phyloP scores from a whole-genome alignment of 805 yeast genomes.

The Metschnikowia corniflorae region DNA sequence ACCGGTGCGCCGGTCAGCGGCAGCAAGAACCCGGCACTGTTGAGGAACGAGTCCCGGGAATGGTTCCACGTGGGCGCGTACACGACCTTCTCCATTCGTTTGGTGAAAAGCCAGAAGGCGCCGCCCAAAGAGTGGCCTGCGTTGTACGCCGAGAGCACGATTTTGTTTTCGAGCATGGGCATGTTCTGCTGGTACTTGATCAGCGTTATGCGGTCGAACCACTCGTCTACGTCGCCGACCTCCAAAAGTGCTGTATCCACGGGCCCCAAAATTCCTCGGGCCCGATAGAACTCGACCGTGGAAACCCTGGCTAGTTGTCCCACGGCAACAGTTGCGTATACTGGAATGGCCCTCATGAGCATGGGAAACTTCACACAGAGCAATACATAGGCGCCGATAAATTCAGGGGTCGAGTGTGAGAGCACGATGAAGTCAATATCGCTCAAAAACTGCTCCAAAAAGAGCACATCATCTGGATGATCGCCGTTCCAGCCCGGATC shows the following conservation, averaged over 20 bases:
- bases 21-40: constrained; percentile 61
- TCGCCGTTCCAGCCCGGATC: constrained; percentile 76
- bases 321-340: constrained; percentile 88
- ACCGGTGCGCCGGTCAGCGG: constrained; percentile 53
- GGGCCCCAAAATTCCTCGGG: constrained; percentile 75
- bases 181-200: constrained; percentile 80
- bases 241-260: constrained; percentile 54
- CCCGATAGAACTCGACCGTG: constrained; percentile 77
- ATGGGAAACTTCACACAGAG: constrained; percentile 56
- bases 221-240: constrained; percentile 69
- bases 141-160: constrained; percentile 73
- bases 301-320: constrained; percentile 80
- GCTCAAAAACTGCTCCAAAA: constrained; percentile 32
- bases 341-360: constrained; percentile 60
- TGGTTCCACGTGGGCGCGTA: constrained; percentile 96
- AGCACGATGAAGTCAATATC: constrained; percentile 66
- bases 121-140: constrained; percentile 96
- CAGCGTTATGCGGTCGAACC: constrained; percentile 66
- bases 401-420: constrained; percentile 84
- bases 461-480: constrained; percentile 28
- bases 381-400: constrained; percentile 73
- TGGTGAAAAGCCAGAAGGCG: constrained; percentile 75
- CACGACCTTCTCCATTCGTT: constrained; percentile 73
- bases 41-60: constrained; percentile 78
- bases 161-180: constrained; percentile 58